Evolutionary conservation across 805 yeast genomes (phyloP).

Genomic region (Metschnikowia colocasiae): DNA sequence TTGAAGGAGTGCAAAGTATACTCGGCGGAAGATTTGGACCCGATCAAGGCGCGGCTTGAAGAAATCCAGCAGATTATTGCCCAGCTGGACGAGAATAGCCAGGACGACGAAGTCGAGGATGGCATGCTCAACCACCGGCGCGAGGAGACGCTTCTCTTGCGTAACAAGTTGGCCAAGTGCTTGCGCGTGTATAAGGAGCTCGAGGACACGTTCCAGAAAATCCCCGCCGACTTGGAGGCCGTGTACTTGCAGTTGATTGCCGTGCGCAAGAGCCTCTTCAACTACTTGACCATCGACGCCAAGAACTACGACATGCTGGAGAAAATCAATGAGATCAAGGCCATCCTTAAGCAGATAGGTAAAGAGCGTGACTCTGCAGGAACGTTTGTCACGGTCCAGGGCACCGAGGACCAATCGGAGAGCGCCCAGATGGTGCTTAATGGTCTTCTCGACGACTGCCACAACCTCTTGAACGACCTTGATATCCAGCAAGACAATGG

Average conservation of each 20-base stretch:
- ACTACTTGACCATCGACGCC: slow-evolving; percentile 24
- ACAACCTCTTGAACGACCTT: slow-evolving; percentile 67
- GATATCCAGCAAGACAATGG: slow-evolving; percentile 39
- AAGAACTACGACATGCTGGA: slow-evolving; percentile 7
- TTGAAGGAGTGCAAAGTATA: slow-evolving; percentile 75
- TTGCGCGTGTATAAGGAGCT: slow-evolving; percentile 53
- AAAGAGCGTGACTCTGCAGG: slow-evolving; percentile 52
- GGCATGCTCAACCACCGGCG: slow-evolving; percentile 32
- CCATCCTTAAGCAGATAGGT: slow-evolving; percentile 28
- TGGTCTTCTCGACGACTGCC: slow-evolving; percentile 81
- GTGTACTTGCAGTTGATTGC: slow-evolving; percentile 58
- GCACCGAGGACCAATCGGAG: slow-evolving; percentile 21
- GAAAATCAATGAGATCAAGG: slow-evolving; percentile 22
- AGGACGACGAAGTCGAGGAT: slow-evolving; percentile 12
- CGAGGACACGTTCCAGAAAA: slow-evolving; percentile 46
- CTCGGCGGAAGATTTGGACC: slow-evolving; percentile 77
- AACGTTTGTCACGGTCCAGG: slow-evolving; percentile 35
- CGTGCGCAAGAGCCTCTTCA: slow-evolving; percentile 55
- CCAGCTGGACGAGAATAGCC: slow-evolving; percentile 16
- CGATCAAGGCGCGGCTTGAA: slow-evolving; percentile 67
- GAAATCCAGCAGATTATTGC: slow-evolving; percentile 67
- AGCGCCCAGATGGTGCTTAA: slow-evolving; percentile 50
- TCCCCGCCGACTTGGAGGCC: slow-evolving; percentile 37
- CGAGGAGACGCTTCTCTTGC: slow-evolving; percentile 59
- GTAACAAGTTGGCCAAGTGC: slow-evolving; percentile 65